Evolutionary conservation across 257 asterid species (phyloP).

Genomic region (Solanum clarkiae): DNA sequence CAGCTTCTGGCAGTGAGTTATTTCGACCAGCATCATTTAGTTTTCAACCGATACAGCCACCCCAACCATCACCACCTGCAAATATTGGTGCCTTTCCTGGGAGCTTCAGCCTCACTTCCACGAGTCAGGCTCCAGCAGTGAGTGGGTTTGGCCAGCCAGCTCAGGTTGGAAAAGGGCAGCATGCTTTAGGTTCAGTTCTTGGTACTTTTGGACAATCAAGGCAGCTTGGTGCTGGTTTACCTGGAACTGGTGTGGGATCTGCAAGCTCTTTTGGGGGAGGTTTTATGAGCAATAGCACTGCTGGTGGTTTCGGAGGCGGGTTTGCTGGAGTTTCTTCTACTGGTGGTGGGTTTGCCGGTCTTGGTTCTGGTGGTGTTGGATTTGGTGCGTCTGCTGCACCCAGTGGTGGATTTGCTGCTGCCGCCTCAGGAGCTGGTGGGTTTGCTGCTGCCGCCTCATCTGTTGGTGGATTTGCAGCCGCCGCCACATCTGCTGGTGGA

Average conservation of each 20-base stretch:
- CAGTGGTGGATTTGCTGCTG: constrained; percentile 18
- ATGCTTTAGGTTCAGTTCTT: constrained; percentile 81
- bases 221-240: constrained; percentile 69
- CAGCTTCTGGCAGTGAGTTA: constrained; percentile 49
- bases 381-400: constrained; percentile 22
- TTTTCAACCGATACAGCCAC: constrained; percentile 50
- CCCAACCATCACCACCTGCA: constrained; percentile 33
- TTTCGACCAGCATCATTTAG: constrained; percentile 87
- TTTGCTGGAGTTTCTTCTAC: constrained; percentile 33
- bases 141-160: constrained; percentile 80
- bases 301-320: constrained; percentile 42
- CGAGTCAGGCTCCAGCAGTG: constrained; percentile 36
- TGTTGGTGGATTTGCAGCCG: constrained; percentile 19
- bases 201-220: constrained; percentile 96
- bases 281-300: constrained; percentile 17
- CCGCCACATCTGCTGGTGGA: constrained; percentile 23
- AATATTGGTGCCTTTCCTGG: constrained; percentile 29
- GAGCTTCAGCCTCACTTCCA: constrained; percentile 35
- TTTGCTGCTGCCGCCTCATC: constrained; percentile 20
- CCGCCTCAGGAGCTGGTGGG: constrained; percentile 15
- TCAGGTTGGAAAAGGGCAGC: constrained; percentile 69
- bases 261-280: constrained; percentile 40
- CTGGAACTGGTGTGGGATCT: constrained; percentile 50
- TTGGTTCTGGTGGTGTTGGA: constrained; percentile 41
- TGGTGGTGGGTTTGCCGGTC: constrained; percentile 41